A percentile compares a stretch with the other conserved stretches of the same genome.
Conservation (phyloP, 2,329 filamentous ascomycete genomes). For the Colletotrichum nymphaeae region DNA sequence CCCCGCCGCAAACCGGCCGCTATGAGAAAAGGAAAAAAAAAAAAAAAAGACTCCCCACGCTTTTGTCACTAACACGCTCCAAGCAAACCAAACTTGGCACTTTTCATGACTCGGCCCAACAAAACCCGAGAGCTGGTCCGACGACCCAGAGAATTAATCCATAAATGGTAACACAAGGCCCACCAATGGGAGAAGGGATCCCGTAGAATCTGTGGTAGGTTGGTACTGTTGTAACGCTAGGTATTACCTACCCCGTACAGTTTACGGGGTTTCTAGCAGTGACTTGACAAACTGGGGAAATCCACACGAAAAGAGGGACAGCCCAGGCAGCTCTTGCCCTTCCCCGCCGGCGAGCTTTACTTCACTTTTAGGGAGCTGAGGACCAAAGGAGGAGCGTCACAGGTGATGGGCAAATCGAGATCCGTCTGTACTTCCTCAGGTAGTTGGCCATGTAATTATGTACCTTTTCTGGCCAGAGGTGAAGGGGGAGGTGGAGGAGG, state of each 20-base stretch:
- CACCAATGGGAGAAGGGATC: slow-evolving; percentile 13
- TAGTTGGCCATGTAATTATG: too few species aligned
- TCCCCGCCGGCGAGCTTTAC: background rate
- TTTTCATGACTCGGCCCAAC: slow-evolving; percentile 31
- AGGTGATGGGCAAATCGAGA: background rate
- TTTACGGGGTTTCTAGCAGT: background rate
- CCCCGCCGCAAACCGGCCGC: background rate
- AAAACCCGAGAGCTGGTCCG: slow-evolving; percentile 27
- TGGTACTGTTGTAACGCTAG: too few species aligned
- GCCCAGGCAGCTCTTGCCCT: background rate
- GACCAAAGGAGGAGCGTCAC: background rate
- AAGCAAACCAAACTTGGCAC: background rate
- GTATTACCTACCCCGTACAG: background rate
- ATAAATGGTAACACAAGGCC: slow-evolving; percentile 26
- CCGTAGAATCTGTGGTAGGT: background rate
- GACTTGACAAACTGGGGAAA: slow-evolving; percentile 11
- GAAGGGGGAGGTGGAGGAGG: background rate
- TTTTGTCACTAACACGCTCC: background rate
- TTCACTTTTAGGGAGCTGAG: background rate
- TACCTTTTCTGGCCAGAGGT: background rate
- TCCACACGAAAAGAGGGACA: slow-evolving; percentile 18
- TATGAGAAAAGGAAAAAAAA: background rate
- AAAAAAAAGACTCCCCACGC: background rate
- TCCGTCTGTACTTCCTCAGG: background rate
- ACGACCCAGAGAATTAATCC: slow-evolving; percentile 28